These are phyloP conservation scores for Houttuynia cordata DNA, from an alignment of 164 flowering plant species.

Conservation along the genomic window DNA sequence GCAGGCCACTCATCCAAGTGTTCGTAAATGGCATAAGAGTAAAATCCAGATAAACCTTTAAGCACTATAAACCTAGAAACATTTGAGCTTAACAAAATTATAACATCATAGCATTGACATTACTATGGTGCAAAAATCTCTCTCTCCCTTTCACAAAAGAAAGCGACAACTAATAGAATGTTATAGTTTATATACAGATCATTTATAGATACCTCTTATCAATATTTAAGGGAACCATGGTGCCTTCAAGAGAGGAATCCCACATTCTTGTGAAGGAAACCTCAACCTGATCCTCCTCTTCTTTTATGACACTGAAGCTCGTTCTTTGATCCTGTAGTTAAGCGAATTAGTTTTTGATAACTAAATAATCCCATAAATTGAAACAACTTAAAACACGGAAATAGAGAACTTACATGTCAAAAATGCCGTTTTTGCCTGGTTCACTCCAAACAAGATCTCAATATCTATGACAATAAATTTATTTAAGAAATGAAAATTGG, in stretches of 20 bases:
- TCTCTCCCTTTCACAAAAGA: no score
- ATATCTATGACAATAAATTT: conserved; percentile 14
- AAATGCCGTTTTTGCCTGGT: conserved; percentile 10
- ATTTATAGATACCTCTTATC: conserved; percentile 57
- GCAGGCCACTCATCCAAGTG: conserved; percentile 78
- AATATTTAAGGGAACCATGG: conserved; percentile 56
- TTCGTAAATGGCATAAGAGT: conserved; percentile 79
- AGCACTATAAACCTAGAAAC: conserved; percentile 65
- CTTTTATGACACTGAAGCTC: conserved; percentile 40
- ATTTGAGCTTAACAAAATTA: not conserved
- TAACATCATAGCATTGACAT: no score
- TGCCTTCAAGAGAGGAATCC: conserved; percentile 57
- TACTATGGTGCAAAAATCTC: no score
- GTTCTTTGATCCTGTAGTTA: conserved; percentile 18
- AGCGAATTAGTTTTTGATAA: not conserved
- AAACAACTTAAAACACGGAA: not conserved
- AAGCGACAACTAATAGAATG: no score
- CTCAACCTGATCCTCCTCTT: conserved; percentile 71
- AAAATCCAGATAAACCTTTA: conserved; percentile 72
- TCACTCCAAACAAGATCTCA: conserved; percentile 36
- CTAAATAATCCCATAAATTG: no score
- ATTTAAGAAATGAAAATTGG: not conserved
- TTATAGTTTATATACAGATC: no score
- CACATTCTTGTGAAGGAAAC: conserved; percentile 71
- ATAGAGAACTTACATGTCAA: conserved; percentile 14